Conservation (phyloP, 2,329 filamentous ascomycete genomes). For the Fusarium xylarioides region DNA sequence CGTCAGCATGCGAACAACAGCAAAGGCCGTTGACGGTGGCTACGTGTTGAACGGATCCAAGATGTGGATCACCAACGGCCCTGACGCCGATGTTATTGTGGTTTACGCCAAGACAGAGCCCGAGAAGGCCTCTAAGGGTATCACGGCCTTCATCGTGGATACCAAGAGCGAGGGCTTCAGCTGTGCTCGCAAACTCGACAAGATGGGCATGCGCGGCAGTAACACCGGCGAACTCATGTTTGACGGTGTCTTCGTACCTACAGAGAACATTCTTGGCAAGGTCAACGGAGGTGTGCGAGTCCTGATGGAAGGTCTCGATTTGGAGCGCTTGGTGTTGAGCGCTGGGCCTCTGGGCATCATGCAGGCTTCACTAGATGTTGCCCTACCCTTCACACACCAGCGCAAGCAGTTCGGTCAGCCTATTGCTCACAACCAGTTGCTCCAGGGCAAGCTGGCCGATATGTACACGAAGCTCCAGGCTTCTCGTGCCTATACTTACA, state of each 20-base stretch:
- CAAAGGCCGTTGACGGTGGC: slow-evolving; percentile 82
- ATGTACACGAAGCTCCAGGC: slow-evolving; percentile 97
- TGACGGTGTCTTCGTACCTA: slow-evolving; percentile 88
- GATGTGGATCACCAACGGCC: slow-evolving; percentile 99
- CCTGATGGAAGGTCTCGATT: slow-evolving; percentile 94
- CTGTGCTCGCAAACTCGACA: slow-evolving; percentile 91
- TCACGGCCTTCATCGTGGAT: slow-evolving; percentile 93
- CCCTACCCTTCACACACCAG: slow-evolving; percentile 87
- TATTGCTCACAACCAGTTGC: slow-evolving; percentile 90
- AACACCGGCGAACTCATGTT: slow-evolving; percentile 96
- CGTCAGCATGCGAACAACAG: slow-evolving; percentile 91
- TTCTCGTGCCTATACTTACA: slow-evolving; percentile 86
- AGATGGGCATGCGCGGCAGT: slow-evolving; percentile 96
- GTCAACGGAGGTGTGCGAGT: slow-evolving; percentile 87
- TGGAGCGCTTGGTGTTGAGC: slow-evolving; percentile 90
- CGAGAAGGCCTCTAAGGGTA: slow-evolving; percentile 82
- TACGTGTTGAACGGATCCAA: slow-evolving; percentile 89
- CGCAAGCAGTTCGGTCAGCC: slow-evolving; percentile 88
- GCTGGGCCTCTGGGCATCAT: slow-evolving; percentile 93
- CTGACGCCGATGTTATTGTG: slow-evolving; percentile 89
- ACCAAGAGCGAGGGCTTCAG: slow-evolving; percentile 77
- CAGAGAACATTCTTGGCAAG: slow-evolving; percentile 80
- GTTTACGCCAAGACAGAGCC: slow-evolving; percentile 98
- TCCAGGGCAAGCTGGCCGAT: slow-evolving; percentile 92
- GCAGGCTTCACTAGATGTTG: slow-evolving; percentile 87